phyloP scores from a whole-genome alignment of 83 land plant genomes.

The Picea abies region DNA sequence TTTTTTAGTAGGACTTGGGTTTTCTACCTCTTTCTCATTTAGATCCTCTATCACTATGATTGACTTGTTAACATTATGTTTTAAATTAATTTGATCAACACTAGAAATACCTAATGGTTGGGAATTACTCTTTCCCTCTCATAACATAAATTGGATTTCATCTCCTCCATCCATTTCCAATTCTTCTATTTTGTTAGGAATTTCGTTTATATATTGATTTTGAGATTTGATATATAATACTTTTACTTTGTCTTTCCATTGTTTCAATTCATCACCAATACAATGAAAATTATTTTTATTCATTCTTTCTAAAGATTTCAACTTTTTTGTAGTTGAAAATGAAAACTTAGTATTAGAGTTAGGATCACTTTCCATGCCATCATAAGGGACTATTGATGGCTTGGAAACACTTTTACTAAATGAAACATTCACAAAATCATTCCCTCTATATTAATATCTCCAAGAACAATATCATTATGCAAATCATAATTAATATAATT shows the following conservation, averaged over 20 bases:
- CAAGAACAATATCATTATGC: constrained; percentile 9
- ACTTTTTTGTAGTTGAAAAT: constrained; percentile 17
- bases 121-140: constrained; percentile 58
- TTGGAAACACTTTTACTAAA: constrained; percentile 15
- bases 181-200: constrained; percentile 24
- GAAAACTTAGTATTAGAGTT: constrained; percentile 23
- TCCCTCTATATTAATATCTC: not conserved
- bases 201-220: constrained; percentile 18
- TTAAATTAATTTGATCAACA: constrained; percentile 62
- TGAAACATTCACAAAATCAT: not conserved
- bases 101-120: constrained; percentile 95
- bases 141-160: constrained; percentile 69
- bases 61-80: constrained; percentile 25
- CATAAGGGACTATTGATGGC: constrained; percentile 16
- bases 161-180: constrained; percentile 55
- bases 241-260: constrained; percentile 87
- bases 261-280: constrained; percentile 84
- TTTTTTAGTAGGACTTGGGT: not conserved
- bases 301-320: constrained; percentile 30
- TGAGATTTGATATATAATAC: constrained; percentile 49
- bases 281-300: constrained; percentile 76
- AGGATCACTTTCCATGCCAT: constrained; percentile 17
- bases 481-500: not conserved
- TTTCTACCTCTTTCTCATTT: constrained; percentile 20
- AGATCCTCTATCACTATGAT: constrained; percentile 30